Evolutionary conservation across 495 filamentous ascomycete species (phyloP).

Genomic region (Penicillium bovifimosum): DNA sequence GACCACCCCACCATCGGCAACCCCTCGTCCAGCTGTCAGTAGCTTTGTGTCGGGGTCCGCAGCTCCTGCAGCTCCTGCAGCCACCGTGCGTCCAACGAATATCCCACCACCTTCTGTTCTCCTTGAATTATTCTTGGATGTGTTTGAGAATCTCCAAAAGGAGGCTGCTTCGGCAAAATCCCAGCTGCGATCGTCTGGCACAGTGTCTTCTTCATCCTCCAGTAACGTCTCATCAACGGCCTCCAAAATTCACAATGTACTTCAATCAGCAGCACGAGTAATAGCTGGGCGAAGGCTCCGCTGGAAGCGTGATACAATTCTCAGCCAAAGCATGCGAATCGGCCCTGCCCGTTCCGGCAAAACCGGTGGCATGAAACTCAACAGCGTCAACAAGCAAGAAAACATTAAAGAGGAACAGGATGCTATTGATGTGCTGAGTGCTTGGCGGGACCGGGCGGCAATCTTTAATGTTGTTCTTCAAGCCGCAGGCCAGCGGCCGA

Average conservation of each 20-base stretch:
- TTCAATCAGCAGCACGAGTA: constrained; percentile 67
- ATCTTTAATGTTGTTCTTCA: constrained; percentile 39
- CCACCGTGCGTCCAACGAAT: constrained; percentile 66
- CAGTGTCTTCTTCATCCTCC: background rate
- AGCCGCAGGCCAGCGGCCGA: constrained; percentile 30
- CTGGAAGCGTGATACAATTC: constrained; percentile 81
- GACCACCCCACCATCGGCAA: background rate
- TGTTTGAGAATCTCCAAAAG: constrained; percentile 49
- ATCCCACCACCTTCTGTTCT: constrained; percentile 83
- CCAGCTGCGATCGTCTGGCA: background rate
- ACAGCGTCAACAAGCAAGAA: constrained; percentile 73
- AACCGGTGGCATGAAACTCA: constrained; percentile 80
- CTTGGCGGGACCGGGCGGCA: constrained; percentile 55
- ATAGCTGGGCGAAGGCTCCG: constrained; percentile 80
- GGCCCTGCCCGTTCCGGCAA: constrained; percentile 62
- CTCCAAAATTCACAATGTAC: constrained; percentile 46
- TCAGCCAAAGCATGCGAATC: constrained; percentile 87
- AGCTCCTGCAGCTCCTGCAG: constrained; percentile 9
- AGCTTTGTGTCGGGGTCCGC: constrained; percentile 11
- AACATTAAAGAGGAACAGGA: constrained; percentile 80
- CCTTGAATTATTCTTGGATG: constrained; percentile 63
- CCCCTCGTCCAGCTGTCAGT: constrained; percentile 4
- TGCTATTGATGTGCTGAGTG: constrained; percentile 65
- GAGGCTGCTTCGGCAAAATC: constrained; percentile 28
- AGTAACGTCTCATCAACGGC: constrained; percentile 8